Base-by-base conservation (phyloP, 2,329 filamentous ascomycete species). In the Blumeria graminis region DNA sequence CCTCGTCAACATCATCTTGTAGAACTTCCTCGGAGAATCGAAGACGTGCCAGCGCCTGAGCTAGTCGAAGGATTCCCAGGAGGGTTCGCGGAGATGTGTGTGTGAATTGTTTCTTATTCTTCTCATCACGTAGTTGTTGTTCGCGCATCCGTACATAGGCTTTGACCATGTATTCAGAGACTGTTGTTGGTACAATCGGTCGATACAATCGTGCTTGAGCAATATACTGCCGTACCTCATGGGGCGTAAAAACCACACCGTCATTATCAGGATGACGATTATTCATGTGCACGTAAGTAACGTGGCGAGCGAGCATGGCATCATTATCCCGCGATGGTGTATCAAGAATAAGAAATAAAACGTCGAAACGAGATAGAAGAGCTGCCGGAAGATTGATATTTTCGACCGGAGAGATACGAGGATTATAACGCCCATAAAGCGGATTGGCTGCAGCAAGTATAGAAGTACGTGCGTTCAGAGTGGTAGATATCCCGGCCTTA, bases 301-400 rank as follows among this genome's bases (percentile, higher is more conserved):
- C 92, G 74, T 98, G 92, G 69, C 86, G 86, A 60, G 92, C 92
- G 22, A 98, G 79, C 69, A 94, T 86, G 66, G 93, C 88, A 65
- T 98, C 92, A 0, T 79, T 77, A 62, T 98, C 92, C 60, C 88
- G 84, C 16, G 81, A 82, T 1, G 92, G 90, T 39, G 87, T 94
- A 72, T 98, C 92, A 58, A 98, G 83, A 64, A 98, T 89, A 51
- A 98, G 76, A 76, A 96, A 98, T 62, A 98, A 78, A 62, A 98
- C 77, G 68, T 98, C 92, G 70, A 98, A 98, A 78, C 92, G 86
- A 58, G 90, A 95, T 56, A 98, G 78, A 18, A 98, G 79, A 18
- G 92, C 92, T 16, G 92, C 92, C n/a, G 92, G 92, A 43, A 98
- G 81, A 70, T 98, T 98, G 71, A 98, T 98, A 70, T 98, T 98